Evolutionary conservation across 306 rosid species (phyloP).

Genomic region (Acacia melanoxylon): DNA sequence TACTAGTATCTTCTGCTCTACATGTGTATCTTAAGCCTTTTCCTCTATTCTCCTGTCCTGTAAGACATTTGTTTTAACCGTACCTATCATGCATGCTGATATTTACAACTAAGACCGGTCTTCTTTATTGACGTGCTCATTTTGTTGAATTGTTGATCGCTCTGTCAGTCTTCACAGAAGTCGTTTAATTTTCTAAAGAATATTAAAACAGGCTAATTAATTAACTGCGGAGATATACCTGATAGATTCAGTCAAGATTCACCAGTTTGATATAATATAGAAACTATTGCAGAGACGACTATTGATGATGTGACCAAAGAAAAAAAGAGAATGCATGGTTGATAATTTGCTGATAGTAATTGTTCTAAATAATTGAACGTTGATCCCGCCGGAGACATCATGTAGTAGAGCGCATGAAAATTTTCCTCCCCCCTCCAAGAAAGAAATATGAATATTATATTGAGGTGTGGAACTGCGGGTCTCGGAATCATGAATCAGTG

Average conservation of each 20-base stretch:
- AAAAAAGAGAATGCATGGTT: too few species aligned
- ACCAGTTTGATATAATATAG: not conserved
- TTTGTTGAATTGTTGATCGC: conserved; percentile 19
- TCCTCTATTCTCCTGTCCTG: not conserved
- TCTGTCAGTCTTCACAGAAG: not conserved
- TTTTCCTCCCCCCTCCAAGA: too few species aligned
- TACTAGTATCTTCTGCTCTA: not conserved
- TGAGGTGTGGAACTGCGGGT: not conserved
- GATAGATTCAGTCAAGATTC: not conserved
- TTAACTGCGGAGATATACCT: too few species aligned
- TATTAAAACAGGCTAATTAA: not conserved
- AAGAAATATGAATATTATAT: not conserved
- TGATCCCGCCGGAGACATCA: not conserved
- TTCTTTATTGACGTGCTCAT: not conserved
- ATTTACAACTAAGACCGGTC: not conserved
- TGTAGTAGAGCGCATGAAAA: not conserved
- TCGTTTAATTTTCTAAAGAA: not conserved
- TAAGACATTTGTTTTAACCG: not conserved
- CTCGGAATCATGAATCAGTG: not conserved
- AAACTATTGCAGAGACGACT: too few species aligned
- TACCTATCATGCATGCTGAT: conserved; percentile 17
- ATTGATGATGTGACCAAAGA: too few species aligned
- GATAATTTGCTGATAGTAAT: too few species aligned
- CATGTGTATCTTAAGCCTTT: not conserved
- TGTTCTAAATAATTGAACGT: not conserved